Conservation (phyloP, 257 asterid species). For the Haberlea rhodopensis region DNA sequence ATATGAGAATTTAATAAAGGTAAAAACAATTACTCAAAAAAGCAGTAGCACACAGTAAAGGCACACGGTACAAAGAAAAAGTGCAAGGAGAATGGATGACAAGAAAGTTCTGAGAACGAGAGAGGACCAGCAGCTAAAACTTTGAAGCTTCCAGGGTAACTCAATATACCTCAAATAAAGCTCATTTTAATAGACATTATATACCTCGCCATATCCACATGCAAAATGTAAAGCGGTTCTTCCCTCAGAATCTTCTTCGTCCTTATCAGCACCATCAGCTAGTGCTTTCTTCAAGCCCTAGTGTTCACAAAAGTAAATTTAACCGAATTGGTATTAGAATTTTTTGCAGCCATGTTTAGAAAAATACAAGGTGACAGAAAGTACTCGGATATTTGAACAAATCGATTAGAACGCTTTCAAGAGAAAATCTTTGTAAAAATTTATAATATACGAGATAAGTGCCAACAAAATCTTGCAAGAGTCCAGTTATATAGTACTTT, state of each 20-base stretch:
- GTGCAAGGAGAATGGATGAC: neutral
- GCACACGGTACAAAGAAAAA: neutral
- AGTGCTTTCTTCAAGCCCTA: slow-evolving; percentile 84
- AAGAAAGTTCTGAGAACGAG: neutral
- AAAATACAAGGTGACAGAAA: too few relatives aligned
- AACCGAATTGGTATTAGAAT: neutral
- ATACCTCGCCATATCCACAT: slow-evolving; percentile 99
- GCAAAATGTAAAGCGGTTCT: slow-evolving; percentile 98
- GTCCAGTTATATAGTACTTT: neutral
- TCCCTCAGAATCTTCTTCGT: slow-evolving; percentile 97
- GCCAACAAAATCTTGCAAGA: neutral
- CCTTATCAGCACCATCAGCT: slow-evolving; percentile 86
- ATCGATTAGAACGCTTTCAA: slow-evolving; percentile 3
- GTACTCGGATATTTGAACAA: neutral
- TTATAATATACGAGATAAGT: neutral
- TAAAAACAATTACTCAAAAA: neutral
- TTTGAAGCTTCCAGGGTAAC: neutral
- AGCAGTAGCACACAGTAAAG: neutral
- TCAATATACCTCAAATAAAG: neutral
- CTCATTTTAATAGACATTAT: neutral
- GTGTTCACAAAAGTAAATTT: slow-evolving; percentile 17
- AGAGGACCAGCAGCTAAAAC: neutral
- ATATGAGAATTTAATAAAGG: too few relatives aligned
- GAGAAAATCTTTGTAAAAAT: neutral
- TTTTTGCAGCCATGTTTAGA: too few relatives aligned